Conservation (phyloP, 108 stramenopile genomes). For the Cyclotella cryptica region DNA sequence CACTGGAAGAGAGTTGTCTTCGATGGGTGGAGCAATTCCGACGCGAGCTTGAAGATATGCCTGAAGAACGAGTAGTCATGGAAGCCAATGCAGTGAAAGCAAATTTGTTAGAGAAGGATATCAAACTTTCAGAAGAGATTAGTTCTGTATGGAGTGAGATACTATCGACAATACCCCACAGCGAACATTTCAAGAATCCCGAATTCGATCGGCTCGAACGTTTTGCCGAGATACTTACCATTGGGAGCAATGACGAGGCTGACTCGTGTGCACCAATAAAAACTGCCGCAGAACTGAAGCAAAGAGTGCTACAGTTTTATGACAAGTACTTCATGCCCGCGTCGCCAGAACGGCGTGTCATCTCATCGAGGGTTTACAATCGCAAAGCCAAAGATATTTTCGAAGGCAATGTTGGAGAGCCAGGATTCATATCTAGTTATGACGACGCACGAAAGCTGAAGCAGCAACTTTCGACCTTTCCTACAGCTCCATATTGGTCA, state of each 20-base stretch:
- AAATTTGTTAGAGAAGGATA: constrained; percentile 77
- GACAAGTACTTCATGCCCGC: constrained; percentile 66
- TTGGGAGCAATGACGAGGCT: constrained; percentile 22
- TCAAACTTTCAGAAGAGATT: constrained; percentile 81
- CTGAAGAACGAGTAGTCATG: constrained; percentile 64
- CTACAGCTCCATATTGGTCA: constrained; percentile 79
- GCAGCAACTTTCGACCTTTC: constrained; percentile 76
- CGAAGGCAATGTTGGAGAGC: constrained; percentile 62
- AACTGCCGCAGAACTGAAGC: constrained; percentile 68
- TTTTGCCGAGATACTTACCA: constrained; percentile 72
- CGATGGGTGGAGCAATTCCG: constrained; percentile 80
- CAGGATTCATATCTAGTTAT: constrained; percentile 76
- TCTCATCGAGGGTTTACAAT: constrained; percentile 79
- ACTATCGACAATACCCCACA: constrained; percentile 52
- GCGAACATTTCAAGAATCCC: constrained; percentile 63
- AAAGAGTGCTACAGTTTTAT: constrained; percentile 69
- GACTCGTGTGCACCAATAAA: constrained; percentile 26
- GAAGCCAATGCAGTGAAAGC: constrained; percentile 84
- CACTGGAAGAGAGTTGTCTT: constrained; percentile 78
- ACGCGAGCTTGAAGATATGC: constrained; percentile 80
- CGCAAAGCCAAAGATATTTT: constrained; percentile 67
- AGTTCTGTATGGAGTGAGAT: constrained; percentile 80
- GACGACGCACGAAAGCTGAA: constrained; percentile 79
- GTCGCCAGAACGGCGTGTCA: constrained; percentile 62
- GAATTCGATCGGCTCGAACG: constrained; percentile 77